Evolutionary conservation across 2,329 filamentous ascomycete species (phyloP), one percentile per base, ranked within the genome.

Genomic region (Aspergillus proliferans): DNA sequence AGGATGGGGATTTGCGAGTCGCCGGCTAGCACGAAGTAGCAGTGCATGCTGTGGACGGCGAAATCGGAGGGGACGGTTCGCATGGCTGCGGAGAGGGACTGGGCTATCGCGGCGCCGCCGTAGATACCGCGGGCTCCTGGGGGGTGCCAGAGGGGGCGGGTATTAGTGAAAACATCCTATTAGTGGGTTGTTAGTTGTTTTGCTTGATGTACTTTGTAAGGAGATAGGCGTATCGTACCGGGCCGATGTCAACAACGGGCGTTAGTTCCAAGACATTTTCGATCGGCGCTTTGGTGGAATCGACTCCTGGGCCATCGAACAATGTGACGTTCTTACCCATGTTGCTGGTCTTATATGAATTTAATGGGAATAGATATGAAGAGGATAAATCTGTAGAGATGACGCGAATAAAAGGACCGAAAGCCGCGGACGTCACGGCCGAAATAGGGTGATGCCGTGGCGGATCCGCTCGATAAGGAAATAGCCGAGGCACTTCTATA

Each of bases 21-120:
- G 24, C 93, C 93, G 4, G 92, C 91, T 2, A 97, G 83, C 30
- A 98, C 84, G 70, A 98, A 98, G 76, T 97, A 98, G 80, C 93
- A 97, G 79, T 98, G 93, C 87, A 95, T 96, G 65, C 86, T 92
- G 76, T 98, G 93, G 45, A 93, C 83, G 51, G 84, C 81, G 71
- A 95, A 96, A 65, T 87, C 78, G 33, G 67, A 56, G 0, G 86
- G 85, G 2, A 98, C 88, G 7, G 93, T 98, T 64, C 84, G 82
- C 69, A 95, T 90, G 21, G 89, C 93, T 2, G 93, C 89, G 42
- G 87, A 81, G 22, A 96, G 84, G 62, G 82, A 91, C 77, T 97
- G 92, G 43, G 92, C 91, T 59, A 98, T 96, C 34, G 94, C 90
- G 49, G 87, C 84, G 56, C 91, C 91, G 66, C 93, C 93, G 64